Evolutionary conservation across 1,284 basidiomycete genomes (phyloP), one percentile per base, ranked within the genome.

Genomic region (Sphagnurus paluster): DNA sequence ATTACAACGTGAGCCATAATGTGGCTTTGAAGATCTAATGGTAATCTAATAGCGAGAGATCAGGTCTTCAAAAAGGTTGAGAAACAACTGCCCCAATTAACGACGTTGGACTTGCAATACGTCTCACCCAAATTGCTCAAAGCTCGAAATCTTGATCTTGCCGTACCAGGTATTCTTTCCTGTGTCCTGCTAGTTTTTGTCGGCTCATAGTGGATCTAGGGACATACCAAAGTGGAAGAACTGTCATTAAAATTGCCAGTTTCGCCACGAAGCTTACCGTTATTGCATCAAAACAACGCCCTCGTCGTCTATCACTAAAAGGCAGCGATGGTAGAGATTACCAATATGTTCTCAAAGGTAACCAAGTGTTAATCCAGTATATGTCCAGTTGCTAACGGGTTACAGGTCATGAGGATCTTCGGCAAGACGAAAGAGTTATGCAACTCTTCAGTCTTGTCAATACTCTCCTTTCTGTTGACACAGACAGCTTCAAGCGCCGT

Each of bases 341-440:
- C 63, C 87, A 94, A 61, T 99, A 95, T 64, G 60, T 83, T 40
- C 77, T 99, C 51, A 99, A 99, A 77, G 96, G 94, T 80, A 49
- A 35, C 9, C 29, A 21, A 16, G 19, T 10, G 21, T 29, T 23
- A 21, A n/a, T n/a, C n/a, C n/a, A n/a, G n/a, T 29, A 5, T 10
- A 26, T 29, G 16, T 26, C 42, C 29, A 44, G 14, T 26, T 50
- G 20, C 32, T 46, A 7, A 51, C 35, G 46, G 19, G 30, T 25
- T 13, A 20, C 51, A 92, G 90, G 92, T n/a, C 96, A 98, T 68
- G 97, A 99, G 70, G 97, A 99, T 72, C 75, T 99, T 54, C 93
- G 97, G 42, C 97, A 99, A 70, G 97, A 99, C 66, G 97, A 99
- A 65, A 83, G 97, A 52, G 97, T 99, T 50, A 99, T 99, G 97